A percentile compares a stretch with the other conserved stretches of the same genome.
Evolutionary conservation across 1,139 yeast species (phyloP).

Genomic region (Pichia sp.): DNA sequence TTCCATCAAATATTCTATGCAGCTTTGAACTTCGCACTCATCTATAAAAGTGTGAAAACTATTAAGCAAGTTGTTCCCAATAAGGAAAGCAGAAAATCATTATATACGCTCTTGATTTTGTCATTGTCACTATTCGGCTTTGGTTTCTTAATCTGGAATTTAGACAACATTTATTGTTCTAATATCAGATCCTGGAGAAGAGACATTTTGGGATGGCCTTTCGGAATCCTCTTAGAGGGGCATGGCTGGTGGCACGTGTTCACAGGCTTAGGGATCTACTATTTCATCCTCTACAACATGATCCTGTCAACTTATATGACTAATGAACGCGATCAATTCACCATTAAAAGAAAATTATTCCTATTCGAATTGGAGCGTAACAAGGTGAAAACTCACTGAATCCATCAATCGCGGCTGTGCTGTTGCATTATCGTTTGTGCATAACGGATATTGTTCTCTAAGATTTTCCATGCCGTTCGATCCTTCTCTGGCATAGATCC

Average conservation of each 20-base stretch:
- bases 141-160: conserved; percentile 80
- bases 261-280: conserved; percentile 61
- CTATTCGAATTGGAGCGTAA: conserved; percentile 24
- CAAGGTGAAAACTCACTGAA: not conserved
- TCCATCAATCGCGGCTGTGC: not conserved
- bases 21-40: conserved; percentile 39
- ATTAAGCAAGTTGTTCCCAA: conserved; percentile 19
- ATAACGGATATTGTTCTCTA: conserved; percentile 10
- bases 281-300: conserved; percentile 29
- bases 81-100: conserved; percentile 12
- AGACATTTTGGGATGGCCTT: conserved; percentile 67
- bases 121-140: conserved; percentile 40
- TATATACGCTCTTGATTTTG: conserved; percentile 22
- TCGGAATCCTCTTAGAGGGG: conserved; percentile 81
- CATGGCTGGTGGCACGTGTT: conserved; percentile 99
- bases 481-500: not conserved
- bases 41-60: conserved; percentile 23
- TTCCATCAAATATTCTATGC: conserved; percentile 83
- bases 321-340: conserved; percentile 23
- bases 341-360: conserved; percentile 25
- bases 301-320: conserved; percentile 26
- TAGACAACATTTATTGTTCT: conserved; percentile 79
- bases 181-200: conserved; percentile 58
- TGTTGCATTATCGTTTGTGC: conserved; percentile 2
- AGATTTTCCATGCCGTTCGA: conserved; percentile 5